Percentiles rank a stretch among this genome's conserved stretches.
These are phyloP conservation scores for Trypanosoma lewisi DNA, from an alignment of 208 protist genomes.

Conservation along the genomic window DNA sequence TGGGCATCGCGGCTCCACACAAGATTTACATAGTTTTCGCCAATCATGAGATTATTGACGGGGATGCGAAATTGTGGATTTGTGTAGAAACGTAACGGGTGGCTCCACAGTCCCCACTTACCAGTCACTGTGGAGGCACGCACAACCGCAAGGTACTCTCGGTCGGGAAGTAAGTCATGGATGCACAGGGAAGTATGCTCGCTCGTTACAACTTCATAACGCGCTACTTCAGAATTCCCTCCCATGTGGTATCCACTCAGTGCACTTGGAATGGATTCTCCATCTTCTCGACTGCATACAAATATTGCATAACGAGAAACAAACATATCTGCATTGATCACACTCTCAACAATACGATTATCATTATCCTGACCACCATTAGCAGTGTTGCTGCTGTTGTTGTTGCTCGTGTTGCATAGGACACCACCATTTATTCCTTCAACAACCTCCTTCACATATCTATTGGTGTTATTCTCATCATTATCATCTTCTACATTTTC, in stretches of 20 bases:
- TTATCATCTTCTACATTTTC: slow-evolving; percentile 27
- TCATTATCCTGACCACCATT: neutral
- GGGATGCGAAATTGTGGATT: slow-evolving; percentile 87
- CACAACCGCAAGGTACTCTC: slow-evolving; percentile 86
- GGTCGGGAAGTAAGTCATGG: slow-evolving; percentile 73
- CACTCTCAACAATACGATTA: neutral
- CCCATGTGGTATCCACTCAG: slow-evolving; percentile 77
- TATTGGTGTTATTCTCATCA: slow-evolving; percentile 15
- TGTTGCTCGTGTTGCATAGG: too few species aligned
- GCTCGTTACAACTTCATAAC: slow-evolving; percentile 60
- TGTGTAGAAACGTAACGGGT: slow-evolving; percentile 80
- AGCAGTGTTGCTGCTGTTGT: neutral
- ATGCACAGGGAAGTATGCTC: slow-evolving; percentile 85
- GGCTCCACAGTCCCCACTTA: slow-evolving; percentile 89
- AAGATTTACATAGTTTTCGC: slow-evolving; percentile 92
- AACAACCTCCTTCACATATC: neutral
- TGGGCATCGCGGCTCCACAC: slow-evolving; percentile 73
- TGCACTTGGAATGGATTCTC: slow-evolving; percentile 33
- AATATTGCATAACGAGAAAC: slow-evolving; percentile 81
- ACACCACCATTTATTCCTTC: too few species aligned
- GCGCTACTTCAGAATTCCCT: slow-evolving; percentile 64
- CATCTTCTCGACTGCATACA: slow-evolving; percentile 55
- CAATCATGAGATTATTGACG: slow-evolving; percentile 81
- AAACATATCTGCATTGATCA: slow-evolving; percentile 59
- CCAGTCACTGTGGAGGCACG: slow-evolving; percentile 77